A percentile compares a stretch with the other conserved stretches of the same genome.
Conservation (phyloP, 2,329 filamentous ascomycete genomes). For the Colletotrichum viniferum region DNA sequence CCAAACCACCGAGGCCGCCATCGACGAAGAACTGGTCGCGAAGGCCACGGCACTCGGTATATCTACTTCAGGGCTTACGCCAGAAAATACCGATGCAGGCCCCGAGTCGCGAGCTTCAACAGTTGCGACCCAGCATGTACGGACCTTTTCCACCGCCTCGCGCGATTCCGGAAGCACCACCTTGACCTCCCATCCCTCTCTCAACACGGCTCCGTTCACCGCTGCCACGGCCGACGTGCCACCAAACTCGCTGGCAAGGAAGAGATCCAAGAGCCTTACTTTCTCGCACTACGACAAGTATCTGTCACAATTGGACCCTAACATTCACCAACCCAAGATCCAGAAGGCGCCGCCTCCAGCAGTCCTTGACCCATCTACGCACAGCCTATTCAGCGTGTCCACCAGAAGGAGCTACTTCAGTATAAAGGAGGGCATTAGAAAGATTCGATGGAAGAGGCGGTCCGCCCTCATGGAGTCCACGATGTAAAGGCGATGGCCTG, state of each 20-base stretch:
- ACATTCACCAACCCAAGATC: constrained; percentile 47
- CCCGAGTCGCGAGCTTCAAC: constrained; percentile 47
- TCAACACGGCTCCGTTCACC: constrained; percentile 30
- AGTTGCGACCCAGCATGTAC: constrained; percentile 43
- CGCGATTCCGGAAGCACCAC: constrained; percentile 42
- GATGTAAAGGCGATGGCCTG: constrained; percentile 29
- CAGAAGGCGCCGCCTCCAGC: constrained; percentile 34
- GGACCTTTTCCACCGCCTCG: constrained; percentile 48
- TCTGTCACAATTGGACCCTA: constrained; percentile 47
- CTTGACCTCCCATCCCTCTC: constrained; percentile 48
- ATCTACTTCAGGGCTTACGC: constrained; percentile 29
- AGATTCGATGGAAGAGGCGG: constrained; percentile 47
- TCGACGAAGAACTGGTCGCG: constrained; percentile 39
- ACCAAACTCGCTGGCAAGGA: constrained; percentile 20
- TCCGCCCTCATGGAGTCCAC: constrained; percentile 34
- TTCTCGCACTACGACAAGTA: constrained; percentile 60
- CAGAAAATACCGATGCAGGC: constrained; percentile 40
- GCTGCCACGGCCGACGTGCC: constrained; percentile 21
- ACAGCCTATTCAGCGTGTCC: constrained; percentile 48
- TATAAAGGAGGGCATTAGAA: constrained; percentile 49
- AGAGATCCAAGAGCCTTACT: constrained; percentile 41
- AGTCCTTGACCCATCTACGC: constrained; percentile 32
- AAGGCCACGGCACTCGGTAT: constrained; percentile 42
- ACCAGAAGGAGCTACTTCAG: constrained; percentile 50
- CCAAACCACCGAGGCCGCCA: constrained; percentile 40